phyloP scores from a whole-genome alignment of 2,329 filamentous ascomycete genomes.

The Pseudogymnoascus sp. region DNA sequence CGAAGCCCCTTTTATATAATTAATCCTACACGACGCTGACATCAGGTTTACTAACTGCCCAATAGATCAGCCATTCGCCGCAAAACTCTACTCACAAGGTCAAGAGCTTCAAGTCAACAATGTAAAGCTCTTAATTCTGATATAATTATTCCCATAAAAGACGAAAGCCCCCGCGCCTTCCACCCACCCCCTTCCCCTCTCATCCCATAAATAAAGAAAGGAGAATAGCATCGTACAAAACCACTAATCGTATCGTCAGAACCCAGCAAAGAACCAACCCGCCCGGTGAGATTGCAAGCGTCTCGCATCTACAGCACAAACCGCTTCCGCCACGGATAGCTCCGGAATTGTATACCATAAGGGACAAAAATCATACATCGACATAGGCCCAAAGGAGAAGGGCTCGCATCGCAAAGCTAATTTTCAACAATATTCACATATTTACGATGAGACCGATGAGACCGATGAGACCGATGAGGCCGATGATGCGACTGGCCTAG shows the following conservation, averaged over 20 bases:
- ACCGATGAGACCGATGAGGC: not conserved
- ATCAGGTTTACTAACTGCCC: not conserved
- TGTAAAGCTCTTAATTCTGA: not conserved
- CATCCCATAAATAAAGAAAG: not conserved
- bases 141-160: not conserved
- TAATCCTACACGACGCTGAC: not conserved
- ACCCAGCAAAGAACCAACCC: not conserved
- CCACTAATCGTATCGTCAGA: not conserved
- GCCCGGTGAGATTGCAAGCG: not conserved
- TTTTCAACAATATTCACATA: slow-evolving; percentile 3
- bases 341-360: slow-evolving; percentile 7
- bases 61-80: too few species aligned
- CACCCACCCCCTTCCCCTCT: not conserved
- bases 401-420: not conserved
- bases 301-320: not conserved
- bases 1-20: not conserved
- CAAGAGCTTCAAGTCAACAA: not conserved
- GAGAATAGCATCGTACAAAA: not conserved
- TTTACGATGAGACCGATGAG: not conserved
- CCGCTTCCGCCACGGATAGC: not conserved
- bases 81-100: not conserved
- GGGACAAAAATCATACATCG: slow-evolving; percentile 3
- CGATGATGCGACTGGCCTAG: not conserved
- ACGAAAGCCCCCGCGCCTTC: not conserved
- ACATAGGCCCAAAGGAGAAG: not conserved